Percentiles rank a stretch among this genome's conserved stretches.
Evolutionary conservation across 164 flowering plant genomes (phyloP).

Genomic region (Piper longum): DNA sequence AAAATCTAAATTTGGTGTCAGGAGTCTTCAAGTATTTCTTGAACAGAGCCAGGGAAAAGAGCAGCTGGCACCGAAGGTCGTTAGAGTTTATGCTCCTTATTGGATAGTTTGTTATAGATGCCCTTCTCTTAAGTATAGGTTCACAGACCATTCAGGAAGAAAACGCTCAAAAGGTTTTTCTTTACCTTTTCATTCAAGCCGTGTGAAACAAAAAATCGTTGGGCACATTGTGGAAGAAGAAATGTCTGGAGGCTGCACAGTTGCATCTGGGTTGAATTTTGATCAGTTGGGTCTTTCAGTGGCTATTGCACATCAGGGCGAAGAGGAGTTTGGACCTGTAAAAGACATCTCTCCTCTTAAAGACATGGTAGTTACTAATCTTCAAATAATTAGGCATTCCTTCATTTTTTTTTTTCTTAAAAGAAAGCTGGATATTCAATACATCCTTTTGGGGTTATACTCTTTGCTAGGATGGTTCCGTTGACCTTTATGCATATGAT

Average conservation of each 20-base stretch:
- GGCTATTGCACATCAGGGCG: conserved; percentile 35
- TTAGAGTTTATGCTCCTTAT: conserved; percentile 76
- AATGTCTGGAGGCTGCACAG: conserved; percentile 64
- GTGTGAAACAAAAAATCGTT: conserved; percentile 23
- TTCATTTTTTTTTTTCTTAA: neutral
- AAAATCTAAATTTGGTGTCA: conserved; percentile 19
- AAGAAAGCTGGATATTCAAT: neutral
- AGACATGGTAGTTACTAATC: conserved; percentile 51
- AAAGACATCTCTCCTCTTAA: conserved; percentile 80
- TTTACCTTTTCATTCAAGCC: conserved; percentile 36
- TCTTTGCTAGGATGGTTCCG: conserved; percentile 66
- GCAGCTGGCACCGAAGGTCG: conserved; percentile 29
- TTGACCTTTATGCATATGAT: conserved; percentile 72
- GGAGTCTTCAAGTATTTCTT: conserved; percentile 72
- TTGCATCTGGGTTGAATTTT: conserved; percentile 67
- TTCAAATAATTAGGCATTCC: neutral
- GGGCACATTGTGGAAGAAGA: conserved; percentile 80
- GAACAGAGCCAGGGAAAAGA: conserved; percentile 55
- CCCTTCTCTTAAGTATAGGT: conserved; percentile 62
- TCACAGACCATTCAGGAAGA: conserved; percentile 32
- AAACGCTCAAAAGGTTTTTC: conserved; percentile 22
- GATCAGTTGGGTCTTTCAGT: conserved; percentile 56
- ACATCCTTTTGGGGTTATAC: neutral
- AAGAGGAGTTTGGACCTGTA: conserved; percentile 54
- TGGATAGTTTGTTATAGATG: conserved; percentile 77